Conservation (phyloP, 73 alveolate genomes). For the Paramecium octaurelia region DNA sequence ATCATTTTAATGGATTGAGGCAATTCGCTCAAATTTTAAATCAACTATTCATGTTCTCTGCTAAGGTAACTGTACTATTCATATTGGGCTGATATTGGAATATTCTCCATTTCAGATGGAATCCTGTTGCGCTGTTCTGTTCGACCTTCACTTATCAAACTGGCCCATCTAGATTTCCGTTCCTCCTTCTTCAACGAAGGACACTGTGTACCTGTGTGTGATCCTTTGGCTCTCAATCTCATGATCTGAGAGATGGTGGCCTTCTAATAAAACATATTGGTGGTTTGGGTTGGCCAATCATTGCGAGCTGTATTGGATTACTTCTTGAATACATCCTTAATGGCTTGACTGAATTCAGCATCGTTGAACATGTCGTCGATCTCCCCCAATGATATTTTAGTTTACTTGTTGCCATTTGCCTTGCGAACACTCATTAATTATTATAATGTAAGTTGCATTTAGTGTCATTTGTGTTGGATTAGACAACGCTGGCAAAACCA, state of each 20-base stretch:
- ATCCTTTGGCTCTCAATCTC: neutral
- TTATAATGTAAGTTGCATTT: constrained; percentile 15
- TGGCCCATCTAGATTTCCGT: constrained; percentile 5
- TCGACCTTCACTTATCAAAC: neutral
- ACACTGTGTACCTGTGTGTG: neutral
- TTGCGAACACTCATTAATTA: neutral
- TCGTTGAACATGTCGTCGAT: neutral
- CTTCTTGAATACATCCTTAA: neutral
- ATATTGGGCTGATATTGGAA: neutral
- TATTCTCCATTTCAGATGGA: neutral
- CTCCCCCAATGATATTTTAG: neutral
- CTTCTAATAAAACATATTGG: neutral
- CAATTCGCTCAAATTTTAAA: neutral
- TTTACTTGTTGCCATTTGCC: neutral
- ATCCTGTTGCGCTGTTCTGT: neutral
- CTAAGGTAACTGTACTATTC: neutral
- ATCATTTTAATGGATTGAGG: neutral
- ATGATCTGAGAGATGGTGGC: neutral
- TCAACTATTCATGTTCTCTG: neutral
- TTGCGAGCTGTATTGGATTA: neutral
- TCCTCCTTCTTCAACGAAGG: neutral
- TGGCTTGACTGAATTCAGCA: neutral
- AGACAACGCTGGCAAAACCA: constrained; percentile 40
- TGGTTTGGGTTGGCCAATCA: neutral
- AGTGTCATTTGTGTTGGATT: constrained; percentile 4